Conservation (phyloP, 108 stramenopile species). For the Fragilariopsis cylindrus region DNA sequence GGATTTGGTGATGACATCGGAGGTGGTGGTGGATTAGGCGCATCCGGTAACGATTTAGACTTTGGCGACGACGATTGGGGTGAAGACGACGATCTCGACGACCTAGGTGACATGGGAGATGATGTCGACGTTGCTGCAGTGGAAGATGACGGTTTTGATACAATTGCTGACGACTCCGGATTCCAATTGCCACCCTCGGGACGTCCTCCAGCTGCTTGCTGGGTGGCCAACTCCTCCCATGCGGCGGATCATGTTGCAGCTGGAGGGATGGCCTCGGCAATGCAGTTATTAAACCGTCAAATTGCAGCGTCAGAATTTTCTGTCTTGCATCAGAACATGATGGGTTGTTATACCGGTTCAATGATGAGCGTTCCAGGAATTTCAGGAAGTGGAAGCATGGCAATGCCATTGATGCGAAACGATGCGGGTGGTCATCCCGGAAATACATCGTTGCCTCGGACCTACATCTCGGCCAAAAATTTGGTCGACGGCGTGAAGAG, state of each 20-base stretch:
- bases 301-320: conserved; percentile 95
- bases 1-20: conserved; percentile 33
- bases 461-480: conserved; percentile 53
- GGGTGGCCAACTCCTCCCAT: conserved; percentile 93
- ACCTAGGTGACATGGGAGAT: conserved; percentile 65
- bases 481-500: conserved; percentile 81
- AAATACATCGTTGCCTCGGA: conserved; percentile 80
- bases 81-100: conserved; percentile 79
- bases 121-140: conserved; percentile 25
- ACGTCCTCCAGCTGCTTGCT: conserved; percentile 79
- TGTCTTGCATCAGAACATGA: conserved; percentile 75
- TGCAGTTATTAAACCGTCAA: conserved; percentile 97
- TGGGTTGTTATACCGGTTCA: conserved; percentile 87
- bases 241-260: conserved; percentile 98
- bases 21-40: conserved; percentile 42
- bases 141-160: conserved; percentile 61
- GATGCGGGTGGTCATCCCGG: conserved; percentile 79
- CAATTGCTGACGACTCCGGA: conserved; percentile 63
- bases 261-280: conserved; percentile 90
- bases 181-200: conserved; percentile 92
- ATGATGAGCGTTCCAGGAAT: conserved; percentile 87
- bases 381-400: conserved; percentile 75
- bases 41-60: conserved; percentile 65
- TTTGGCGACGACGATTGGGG: conserved; percentile 79
- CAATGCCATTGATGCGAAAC: conserved; percentile 82